These are phyloP conservation scores for Hypoxylon sp. DNA, from an alignment of 2,329 filamentous ascomycete genomes.

Conservation along the genomic window DNA sequence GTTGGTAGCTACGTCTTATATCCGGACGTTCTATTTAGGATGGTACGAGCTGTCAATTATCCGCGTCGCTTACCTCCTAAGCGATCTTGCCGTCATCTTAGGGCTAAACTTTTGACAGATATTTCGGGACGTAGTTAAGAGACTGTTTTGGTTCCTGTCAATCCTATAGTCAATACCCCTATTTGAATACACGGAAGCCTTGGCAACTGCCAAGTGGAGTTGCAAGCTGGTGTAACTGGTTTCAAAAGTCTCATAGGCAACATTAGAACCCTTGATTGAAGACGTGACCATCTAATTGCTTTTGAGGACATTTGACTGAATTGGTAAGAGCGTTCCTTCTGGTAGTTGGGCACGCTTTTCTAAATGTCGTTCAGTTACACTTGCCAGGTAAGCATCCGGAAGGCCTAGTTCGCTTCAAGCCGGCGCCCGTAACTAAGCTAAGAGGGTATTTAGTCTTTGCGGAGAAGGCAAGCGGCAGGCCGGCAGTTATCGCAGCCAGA, in stretches of 20 bases:
- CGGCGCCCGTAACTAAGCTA: constrained; percentile 1
- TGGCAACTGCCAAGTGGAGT: background rate
- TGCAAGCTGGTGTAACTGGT: background rate
- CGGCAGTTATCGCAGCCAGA: constrained; percentile 12
- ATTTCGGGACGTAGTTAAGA: background rate
- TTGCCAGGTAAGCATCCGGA: background rate
- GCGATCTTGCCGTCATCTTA: constrained; percentile 6
- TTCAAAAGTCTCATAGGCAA: background rate
- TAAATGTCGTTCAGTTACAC: background rate
- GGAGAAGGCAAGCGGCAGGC: background rate
- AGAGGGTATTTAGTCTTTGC: background rate
- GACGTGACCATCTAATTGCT: background rate
- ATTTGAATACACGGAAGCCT: background rate
- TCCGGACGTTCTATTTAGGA: background rate
- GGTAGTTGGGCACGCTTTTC: no score
- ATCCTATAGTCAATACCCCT: constrained; percentile 1
- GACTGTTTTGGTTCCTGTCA: background rate
- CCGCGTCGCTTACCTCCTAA: background rate
- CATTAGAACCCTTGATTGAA: background rate
- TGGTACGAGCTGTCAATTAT: background rate
- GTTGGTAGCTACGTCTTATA: background rate
- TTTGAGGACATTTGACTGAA: background rate
- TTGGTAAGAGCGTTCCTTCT: no score
- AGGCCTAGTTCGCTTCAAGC: background rate
- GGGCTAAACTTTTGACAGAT: background rate